phyloP scores from a whole-genome alignment of 208 protist species.

The Trypanosoma lewisi region DNA sequence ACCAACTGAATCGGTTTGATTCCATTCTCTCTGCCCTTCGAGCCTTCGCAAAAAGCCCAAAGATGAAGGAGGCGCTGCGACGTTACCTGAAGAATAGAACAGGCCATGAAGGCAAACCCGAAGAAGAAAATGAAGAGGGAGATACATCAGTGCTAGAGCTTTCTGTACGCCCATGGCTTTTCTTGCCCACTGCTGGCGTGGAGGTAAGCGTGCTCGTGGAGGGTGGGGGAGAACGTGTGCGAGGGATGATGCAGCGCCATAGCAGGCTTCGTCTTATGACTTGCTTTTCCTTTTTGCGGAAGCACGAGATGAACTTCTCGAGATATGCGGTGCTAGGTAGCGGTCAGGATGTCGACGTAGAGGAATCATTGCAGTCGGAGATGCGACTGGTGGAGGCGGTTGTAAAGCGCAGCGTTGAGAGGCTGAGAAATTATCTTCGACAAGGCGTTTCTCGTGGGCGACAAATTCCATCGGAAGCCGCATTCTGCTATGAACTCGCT shows the following conservation, averaged over 20 bases:
- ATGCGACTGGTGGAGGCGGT: conserved; percentile 30
- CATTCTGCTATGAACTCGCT: conserved; percentile 66
- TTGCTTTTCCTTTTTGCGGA: conserved; percentile 43
- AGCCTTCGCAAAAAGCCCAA: conserved; percentile 42
- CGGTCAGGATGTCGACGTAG: conserved; percentile 43
- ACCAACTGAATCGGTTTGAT: conserved; percentile 67
- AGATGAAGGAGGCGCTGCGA: conserved; percentile 38
- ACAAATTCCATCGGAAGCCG: conserved; percentile 23
- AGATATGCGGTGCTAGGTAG: conserved; percentile 46
- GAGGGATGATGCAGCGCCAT: conserved; percentile 70
- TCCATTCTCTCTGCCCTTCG: conserved; percentile 46
- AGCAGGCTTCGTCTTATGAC: conserved; percentile 76
- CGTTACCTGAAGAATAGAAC: conserved; percentile 3
- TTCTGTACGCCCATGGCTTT: conserved; percentile 71
- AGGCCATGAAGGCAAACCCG: background rate
- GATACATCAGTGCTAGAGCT: conserved; percentile 28
- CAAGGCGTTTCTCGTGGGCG: background rate
- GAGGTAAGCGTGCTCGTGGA: conserved; percentile 71
- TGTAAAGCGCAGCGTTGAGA: conserved; percentile 33
- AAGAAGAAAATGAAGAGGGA: conserved; percentile 1
- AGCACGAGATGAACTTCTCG: conserved; percentile 21
- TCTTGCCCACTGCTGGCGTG: conserved; percentile 67
- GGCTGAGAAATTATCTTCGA: conserved; percentile 34
- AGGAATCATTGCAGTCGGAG: conserved; percentile 46
- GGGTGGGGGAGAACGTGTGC: conserved; percentile 40